phyloP scores from a whole-genome alignment of 2,329 filamentous ascomycete species.

The Emmonsiellopsis sp. region DNA sequence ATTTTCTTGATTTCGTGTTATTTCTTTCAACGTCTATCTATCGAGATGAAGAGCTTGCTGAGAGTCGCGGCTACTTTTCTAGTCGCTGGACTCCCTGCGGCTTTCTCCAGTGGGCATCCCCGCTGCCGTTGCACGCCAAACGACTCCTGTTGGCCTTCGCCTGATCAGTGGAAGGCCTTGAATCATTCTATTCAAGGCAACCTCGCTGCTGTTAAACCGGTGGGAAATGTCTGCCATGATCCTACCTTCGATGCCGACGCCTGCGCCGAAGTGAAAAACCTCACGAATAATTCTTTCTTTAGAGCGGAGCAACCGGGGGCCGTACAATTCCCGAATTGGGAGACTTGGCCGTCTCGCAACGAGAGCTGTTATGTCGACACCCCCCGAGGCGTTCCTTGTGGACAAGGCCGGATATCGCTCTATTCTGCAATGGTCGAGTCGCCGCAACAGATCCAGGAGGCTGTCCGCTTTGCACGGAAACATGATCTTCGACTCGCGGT shows the following conservation, averaged over 20 bases:
- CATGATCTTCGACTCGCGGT: constrained; percentile 35
- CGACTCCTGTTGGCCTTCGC: constrained; percentile 46
- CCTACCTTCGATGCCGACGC: constrained; percentile 35
- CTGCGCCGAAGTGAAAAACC: constrained; percentile 26
- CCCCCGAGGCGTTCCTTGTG: constrained; percentile 16
- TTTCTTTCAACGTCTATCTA: background rate
- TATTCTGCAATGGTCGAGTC: constrained; percentile 27
- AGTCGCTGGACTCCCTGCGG: background rate
- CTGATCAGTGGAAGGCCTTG: constrained; percentile 38
- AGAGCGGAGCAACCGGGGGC: constrained; percentile 27
- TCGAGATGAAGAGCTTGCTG: background rate
- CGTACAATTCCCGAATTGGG: constrained; percentile 31
- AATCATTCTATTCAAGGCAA: constrained; percentile 43
- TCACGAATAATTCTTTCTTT: constrained; percentile 23
- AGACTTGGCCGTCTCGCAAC: constrained; percentile 26
- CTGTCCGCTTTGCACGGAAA: constrained; percentile 18
- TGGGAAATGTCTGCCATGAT: constrained; percentile 45
- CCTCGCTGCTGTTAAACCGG: constrained; percentile 44
- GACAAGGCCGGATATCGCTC: constrained; percentile 27
- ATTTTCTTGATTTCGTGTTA: background rate
- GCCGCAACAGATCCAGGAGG: constrained; percentile 25
- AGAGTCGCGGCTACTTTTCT: background rate
- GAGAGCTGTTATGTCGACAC: constrained; percentile 28
- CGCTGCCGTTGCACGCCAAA: constrained; percentile 37
- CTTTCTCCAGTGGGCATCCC: constrained; percentile 4